Conservation (phyloP, 768 basidiomycete species). For the Trametes elegans region DNA sequence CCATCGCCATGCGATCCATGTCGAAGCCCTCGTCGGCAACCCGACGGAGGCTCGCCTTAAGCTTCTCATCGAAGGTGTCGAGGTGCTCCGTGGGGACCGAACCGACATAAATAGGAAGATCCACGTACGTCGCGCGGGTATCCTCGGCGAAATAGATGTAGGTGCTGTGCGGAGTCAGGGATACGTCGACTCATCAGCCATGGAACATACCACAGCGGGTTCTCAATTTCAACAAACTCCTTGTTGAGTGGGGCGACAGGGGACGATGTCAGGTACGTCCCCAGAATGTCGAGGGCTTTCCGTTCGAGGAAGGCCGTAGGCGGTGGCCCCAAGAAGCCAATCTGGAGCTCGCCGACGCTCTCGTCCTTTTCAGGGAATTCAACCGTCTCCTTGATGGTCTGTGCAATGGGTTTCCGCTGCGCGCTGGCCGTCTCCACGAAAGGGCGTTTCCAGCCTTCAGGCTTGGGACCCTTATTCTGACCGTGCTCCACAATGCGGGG, state of each 20-base stretch:
- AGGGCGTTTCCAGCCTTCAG: conserved; percentile 87
- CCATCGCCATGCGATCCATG: conserved; percentile 85
- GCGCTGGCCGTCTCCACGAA: conserved; percentile 88
- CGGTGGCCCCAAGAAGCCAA: conserved; percentile 78
- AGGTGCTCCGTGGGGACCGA: conserved; percentile 84
- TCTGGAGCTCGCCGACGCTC: conserved; percentile 81
- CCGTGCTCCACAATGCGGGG: conserved; percentile 75
- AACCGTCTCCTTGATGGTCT: conserved; percentile 59
- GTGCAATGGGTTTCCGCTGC: conserved; percentile 48
- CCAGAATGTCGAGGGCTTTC: conserved; percentile 82
- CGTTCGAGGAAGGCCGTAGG: conserved; percentile 68
- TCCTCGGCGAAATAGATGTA: conserved; percentile 86
- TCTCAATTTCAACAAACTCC: conserved; percentile 88
- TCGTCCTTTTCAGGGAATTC: conserved; percentile 98
- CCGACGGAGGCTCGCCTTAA: conserved; percentile 65
- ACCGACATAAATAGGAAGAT: conserved; percentile 74
- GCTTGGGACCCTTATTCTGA: conserved; percentile 66
- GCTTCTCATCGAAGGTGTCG: conserved; percentile 63
- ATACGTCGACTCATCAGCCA: background rate
- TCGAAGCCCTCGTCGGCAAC: conserved; percentile 79
- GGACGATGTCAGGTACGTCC: conserved; percentile 87
- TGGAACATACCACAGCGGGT: conserved; percentile 73
- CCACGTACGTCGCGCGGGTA: conserved; percentile 64
- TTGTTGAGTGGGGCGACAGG: conserved; percentile 81
- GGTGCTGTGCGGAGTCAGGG: conserved; percentile 46